Percentiles rank a stretch among this genome's conserved stretches.
These are phyloP conservation scores for Penicillium mononematosum DNA, from an alignment of 495 filamentous ascomycete species.

Conservation along the genomic window DNA sequence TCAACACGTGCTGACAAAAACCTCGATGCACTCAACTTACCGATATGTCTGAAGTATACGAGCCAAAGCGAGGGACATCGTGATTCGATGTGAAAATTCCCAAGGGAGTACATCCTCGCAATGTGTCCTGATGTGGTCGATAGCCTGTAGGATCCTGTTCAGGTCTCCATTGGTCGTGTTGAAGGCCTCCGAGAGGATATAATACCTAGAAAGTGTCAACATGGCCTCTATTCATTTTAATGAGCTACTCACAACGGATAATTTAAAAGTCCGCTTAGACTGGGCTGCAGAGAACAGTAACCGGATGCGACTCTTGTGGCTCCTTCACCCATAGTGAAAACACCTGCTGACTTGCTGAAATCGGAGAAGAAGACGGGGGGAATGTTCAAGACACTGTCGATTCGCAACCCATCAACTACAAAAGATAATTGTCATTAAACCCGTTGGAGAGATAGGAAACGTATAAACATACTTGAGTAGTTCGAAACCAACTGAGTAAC, in stretches of 20 bases:
- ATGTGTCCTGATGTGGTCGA: conserved; percentile 36
- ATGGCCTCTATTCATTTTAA: conserved; percentile 29
- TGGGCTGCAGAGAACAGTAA: conserved; percentile 58
- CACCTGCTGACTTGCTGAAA: conserved; percentile 58
- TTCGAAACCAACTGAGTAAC: conserved; percentile 56
- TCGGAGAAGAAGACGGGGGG: conserved; percentile 59
- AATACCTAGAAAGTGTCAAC: conserved; percentile 64
- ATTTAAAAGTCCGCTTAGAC: conserved; percentile 56
- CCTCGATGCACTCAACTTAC: conserved; percentile 17
- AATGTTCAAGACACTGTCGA: conserved; percentile 70
- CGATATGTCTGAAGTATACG: conserved; percentile 37
- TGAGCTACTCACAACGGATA: conserved; percentile 57
- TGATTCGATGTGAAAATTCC: conserved; percentile 73
- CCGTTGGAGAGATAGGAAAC: conserved; percentile 4
- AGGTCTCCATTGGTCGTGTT: conserved; percentile 45
- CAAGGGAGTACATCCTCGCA: conserved; percentile 55
- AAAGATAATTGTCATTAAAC: conserved; percentile 8
- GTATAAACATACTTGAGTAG: conserved; percentile 46
- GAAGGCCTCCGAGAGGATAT: conserved; percentile 56
- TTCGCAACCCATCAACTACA: conserved; percentile 64
- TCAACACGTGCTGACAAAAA: conserved; percentile 12
- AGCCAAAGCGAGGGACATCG: conserved; percentile 60
- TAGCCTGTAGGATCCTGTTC: conserved; percentile 48
- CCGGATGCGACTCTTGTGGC: conserved; percentile 55
- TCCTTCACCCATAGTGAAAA: conserved; percentile 66